A percentile compares a stretch with the other conserved stretches of the same genome.
Evolutionary conservation across 2,329 filamentous ascomycete genomes (phyloP).

Genomic region (Phaeosphaeria sp.): DNA sequence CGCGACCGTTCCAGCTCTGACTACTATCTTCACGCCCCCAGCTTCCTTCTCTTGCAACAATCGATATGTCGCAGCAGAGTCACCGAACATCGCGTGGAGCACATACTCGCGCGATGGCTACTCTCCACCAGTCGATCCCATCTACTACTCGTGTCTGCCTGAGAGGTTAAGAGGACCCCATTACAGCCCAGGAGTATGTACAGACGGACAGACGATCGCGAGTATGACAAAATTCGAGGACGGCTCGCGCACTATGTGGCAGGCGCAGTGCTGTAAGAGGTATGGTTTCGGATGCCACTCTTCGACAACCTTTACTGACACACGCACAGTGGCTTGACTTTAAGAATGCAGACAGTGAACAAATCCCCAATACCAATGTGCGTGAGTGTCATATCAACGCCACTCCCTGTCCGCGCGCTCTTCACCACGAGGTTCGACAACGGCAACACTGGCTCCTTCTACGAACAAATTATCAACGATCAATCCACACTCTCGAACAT

Average conservation of each 20-base stretch:
- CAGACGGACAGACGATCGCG: constrained; percentile 8
- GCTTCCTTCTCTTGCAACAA: constrained; percentile 1
- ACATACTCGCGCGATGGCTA: constrained; percentile 8
- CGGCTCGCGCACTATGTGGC: constrained; percentile 5
- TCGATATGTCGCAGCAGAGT: constrained; percentile 4
- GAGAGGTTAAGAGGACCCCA: constrained; percentile 4
- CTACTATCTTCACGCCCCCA: constrained; percentile 6
- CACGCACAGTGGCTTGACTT: constrained; percentile 1
- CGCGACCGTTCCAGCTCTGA: constrained; percentile 4
- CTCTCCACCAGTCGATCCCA: constrained; percentile 1
- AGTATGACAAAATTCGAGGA: constrained; percentile 7
- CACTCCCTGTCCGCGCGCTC: constrained; percentile 2
- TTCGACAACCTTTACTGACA: background rate
- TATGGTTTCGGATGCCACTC: background rate
- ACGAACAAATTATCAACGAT: constrained; percentile 7
- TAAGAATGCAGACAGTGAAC: constrained; percentile 3
- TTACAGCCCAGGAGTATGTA: constrained; percentile 9
- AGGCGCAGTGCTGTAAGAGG: constrained; percentile 10
- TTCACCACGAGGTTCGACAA: constrained; percentile 4
- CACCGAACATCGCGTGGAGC: constrained; percentile 2
- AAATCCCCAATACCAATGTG: constrained; percentile 2
- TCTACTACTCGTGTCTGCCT: constrained; percentile 8
- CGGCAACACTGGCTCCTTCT: background rate
- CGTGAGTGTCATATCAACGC: constrained; percentile 3
- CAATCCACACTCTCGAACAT: constrained; percentile 5